Base-by-base conservation (phyloP, 2,329 filamentous ascomycete species). In the Colletotrichum limetticola region DNA sequence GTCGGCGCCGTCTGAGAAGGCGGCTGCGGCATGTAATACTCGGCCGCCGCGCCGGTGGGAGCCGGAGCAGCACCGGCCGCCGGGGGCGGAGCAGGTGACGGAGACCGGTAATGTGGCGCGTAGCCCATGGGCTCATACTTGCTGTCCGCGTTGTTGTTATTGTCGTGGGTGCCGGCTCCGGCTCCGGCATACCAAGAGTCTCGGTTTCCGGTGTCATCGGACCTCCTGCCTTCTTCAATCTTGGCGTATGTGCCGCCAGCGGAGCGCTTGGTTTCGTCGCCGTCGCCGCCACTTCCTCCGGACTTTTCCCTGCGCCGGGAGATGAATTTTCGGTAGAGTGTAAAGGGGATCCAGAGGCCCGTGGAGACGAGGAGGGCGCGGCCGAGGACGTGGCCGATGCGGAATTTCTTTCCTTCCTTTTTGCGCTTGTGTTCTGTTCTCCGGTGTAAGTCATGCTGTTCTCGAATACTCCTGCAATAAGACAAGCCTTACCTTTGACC, bases 261-360 rank as follows among this genome's bases (percentile, higher is more conserved):
- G 42, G 42, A 49, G 42, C 42, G 42, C 42, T 22, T 49, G 3
- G 42, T 42, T 19, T 42, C 37, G 37, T 42, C 57, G 16, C 59
- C 11, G 46, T 30, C 26, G n/a, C 49, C 62, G 32, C 56, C 52
- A 14, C 66, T 30, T 12, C 26, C 35, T 22, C 28, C 22, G 30
- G n/a, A 53, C 56, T 63, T 56, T 46, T 59, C 53, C 59, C 59
- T 65, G 26, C 32, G 28, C 24, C 12, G n/a, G 37, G 56, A 49
- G 49, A 52, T 2, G 75, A 78, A 26, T 76, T 82, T 60, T 76
- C 82, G 49, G 73, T 69, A 55, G 74, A 79, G 30, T 19, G 32
- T 59, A 77, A 80, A 58, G 75, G 75, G n/a, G 30, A 77, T 12
- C 71, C 71, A 64, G 74, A 78, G 12, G 72, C 77, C 35, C 62